These are phyloP conservation scores for Aspergillus floridensis DNA, from an alignment of 2,329 filamentous ascomycete species.

Conservation along the genomic window DNA sequence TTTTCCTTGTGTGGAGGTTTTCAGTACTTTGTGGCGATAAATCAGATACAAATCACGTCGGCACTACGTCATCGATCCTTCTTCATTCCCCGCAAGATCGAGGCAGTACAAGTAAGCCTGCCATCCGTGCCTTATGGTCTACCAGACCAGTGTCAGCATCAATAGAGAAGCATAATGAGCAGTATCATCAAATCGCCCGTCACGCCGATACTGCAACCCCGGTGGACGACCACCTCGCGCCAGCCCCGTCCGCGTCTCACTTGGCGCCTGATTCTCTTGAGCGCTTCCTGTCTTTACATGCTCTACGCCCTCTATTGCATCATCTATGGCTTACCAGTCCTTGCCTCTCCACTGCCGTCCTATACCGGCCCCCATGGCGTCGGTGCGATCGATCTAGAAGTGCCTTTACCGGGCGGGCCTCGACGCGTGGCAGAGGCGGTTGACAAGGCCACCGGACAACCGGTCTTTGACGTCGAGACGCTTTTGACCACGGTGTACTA, in stretches of 20 bases:
- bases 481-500: conserved; percentile 2
- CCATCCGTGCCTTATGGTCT: no score
- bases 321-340: background rate
- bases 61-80: no score
- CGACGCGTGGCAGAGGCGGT: background rate
- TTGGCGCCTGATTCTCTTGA: background rate
- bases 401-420: conserved; percentile 1
- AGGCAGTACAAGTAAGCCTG: no score
- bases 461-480: conserved; percentile 3
- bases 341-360: conserved; percentile 1
- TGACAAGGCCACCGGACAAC: background rate
- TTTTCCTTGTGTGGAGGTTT: no score
- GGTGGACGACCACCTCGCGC: no score
- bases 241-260: background rate
- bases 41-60: no score
- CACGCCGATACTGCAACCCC: no score
- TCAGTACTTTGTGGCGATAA: no score
- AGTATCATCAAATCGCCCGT: no score
- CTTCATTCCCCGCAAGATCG: no score
- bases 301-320: conserved; percentile 1
- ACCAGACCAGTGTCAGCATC: no score
- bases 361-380: conserved; percentile 4
- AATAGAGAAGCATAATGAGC: no score
- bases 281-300: background rate
- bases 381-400: background rate